phyloP scores from a whole-genome alignment of 495 filamentous ascomycete species.

The Venustampulla echinocandica region DNA sequence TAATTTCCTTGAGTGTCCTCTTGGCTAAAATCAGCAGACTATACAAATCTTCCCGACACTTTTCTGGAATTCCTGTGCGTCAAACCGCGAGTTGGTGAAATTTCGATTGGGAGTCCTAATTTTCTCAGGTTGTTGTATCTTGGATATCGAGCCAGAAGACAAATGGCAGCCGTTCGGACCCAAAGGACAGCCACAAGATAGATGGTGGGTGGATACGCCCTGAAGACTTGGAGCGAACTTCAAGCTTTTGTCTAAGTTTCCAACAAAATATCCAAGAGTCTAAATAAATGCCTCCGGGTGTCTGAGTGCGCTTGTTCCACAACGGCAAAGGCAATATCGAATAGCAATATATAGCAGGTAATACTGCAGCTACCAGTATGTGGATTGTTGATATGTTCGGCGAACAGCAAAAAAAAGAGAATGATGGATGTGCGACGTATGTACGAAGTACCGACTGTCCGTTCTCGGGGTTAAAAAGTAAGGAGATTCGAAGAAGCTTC shows the following conservation, averaged over 20 bases:
- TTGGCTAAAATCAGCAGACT: constrained; percentile 12
- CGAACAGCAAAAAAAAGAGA: constrained; percentile 12
- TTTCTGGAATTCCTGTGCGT: background rate
- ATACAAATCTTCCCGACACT: constrained; percentile 5
- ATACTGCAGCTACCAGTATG: constrained; percentile 22
- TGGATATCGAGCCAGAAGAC: too few relatives aligned
- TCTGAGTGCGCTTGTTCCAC: constrained; percentile 17
- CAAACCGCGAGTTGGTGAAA: too few relatives aligned
- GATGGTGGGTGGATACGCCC: too few relatives aligned
- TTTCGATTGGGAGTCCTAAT: too few relatives aligned
- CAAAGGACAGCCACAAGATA: too few relatives aligned
- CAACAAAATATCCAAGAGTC: background rate
- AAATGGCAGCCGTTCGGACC: too few relatives aligned
- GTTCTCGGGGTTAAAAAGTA: background rate
- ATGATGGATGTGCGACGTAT: constrained; percentile 13
- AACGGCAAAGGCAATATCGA: constrained; percentile 13
- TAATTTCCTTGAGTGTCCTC: background rate
- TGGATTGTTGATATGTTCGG: constrained; percentile 17
- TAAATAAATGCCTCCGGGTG: background rate
- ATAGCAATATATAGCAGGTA: constrained; percentile 18
- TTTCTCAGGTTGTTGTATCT: too few relatives aligned
- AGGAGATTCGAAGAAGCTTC: background rate
- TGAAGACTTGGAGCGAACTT: background rate
- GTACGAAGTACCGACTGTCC: background rate
- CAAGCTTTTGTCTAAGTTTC: background rate